phyloP scores from a whole-genome alignment of 768 basidiomycete species.

The Tricholoma matsutake region DNA sequence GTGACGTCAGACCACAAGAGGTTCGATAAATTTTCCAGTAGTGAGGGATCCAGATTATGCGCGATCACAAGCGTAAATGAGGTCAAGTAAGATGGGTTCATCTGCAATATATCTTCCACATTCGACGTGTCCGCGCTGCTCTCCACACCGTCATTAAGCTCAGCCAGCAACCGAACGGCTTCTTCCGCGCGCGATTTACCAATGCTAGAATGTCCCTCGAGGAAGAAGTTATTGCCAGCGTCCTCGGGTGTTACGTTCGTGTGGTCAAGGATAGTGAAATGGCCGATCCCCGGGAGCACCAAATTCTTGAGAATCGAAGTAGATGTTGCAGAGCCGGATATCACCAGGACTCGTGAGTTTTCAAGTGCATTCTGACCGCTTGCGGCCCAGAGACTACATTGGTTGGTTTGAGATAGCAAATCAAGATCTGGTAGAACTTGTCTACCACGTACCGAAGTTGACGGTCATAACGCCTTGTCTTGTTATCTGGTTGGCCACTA shows the following conservation, averaged over 20 bases:
- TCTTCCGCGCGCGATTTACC: conserved; percentile 80
- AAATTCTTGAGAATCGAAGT: conserved; percentile 94
- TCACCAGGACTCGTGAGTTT: conserved; percentile 73
- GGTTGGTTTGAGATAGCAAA: neutral
- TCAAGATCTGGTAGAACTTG: neutral
- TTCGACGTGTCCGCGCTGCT: conserved; percentile 59
- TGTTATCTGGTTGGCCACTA: conserved; percentile 74
- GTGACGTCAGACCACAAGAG: conserved; percentile 66
- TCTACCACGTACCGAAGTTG: conserved; percentile 71
- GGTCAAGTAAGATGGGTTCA: conserved; percentile 49
- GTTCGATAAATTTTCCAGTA: conserved; percentile 57
- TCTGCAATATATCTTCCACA: conserved; percentile 56
- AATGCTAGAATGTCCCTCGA: conserved; percentile 71
- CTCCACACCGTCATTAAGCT: conserved; percentile 86
- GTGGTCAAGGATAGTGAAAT: conserved; percentile 87
- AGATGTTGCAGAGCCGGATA: conserved; percentile 79
- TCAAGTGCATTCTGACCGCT: conserved; percentile 90
- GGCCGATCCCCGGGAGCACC: conserved; percentile 93
- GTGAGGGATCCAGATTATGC: conserved; percentile 64
- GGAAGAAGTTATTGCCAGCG: conserved; percentile 95
- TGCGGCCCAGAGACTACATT: conserved; percentile 82
- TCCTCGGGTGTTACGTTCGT: conserved; percentile 62
- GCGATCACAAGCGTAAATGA: conserved; percentile 80
- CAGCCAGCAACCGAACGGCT: conserved; percentile 69
- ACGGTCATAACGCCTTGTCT: conserved; percentile 90